A percentile compares a stretch with the other conserved stretches of the same genome.
These are phyloP conservation scores for Phytophthora lateralis DNA, from an alignment of 352 stramenopile genomes.

Conservation along the genomic window DNA sequence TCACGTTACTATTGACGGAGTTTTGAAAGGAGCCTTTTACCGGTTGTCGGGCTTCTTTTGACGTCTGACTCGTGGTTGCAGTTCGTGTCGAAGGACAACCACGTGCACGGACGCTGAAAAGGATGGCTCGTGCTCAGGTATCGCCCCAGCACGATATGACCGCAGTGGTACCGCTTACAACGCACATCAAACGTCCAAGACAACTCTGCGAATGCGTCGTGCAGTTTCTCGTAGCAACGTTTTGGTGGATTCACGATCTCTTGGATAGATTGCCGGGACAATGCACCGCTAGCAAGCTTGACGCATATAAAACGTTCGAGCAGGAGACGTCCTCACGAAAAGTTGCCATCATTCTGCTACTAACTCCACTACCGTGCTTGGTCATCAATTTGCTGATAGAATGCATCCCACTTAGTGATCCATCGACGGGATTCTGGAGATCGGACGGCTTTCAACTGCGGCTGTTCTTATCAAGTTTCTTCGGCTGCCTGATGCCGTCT, in stretches of 20 bases:
- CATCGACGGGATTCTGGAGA: slow-evolving; percentile 6
- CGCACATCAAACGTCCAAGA: not conserved
- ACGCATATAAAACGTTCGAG: slow-evolving; percentile 23
- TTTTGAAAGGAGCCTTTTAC: not conserved
- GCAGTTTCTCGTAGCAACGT: not conserved
- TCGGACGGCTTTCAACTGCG: slow-evolving; percentile 31
- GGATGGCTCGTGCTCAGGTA: not conserved
- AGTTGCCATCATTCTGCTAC: slow-evolving; percentile 15
- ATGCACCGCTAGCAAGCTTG: slow-evolving; percentile 37
- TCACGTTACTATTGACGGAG: not conserved
- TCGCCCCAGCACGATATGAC: not conserved
- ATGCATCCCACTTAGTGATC: slow-evolving; percentile 28
- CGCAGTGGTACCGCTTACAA: not conserved
- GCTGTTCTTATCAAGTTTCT: slow-evolving; percentile 10
- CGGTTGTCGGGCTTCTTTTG: not conserved
- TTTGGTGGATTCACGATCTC: slow-evolving; percentile 4
- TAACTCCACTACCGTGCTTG: slow-evolving; percentile 31
- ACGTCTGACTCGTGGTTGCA: not conserved
- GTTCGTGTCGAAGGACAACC: not conserved
- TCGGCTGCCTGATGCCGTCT: slow-evolving; percentile 4
- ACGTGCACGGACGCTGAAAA: not conserved
- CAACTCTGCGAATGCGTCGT: not conserved
- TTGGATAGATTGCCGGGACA: slow-evolving; percentile 21
- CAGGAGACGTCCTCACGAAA: not conserved
- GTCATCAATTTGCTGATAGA: slow-evolving; percentile 32